Evolutionary conservation across 2,329 filamentous ascomycete genomes (phyloP), one percentile per base, ranked within the genome.

Genomic region (Kalaharituber pfeilii): DNA sequence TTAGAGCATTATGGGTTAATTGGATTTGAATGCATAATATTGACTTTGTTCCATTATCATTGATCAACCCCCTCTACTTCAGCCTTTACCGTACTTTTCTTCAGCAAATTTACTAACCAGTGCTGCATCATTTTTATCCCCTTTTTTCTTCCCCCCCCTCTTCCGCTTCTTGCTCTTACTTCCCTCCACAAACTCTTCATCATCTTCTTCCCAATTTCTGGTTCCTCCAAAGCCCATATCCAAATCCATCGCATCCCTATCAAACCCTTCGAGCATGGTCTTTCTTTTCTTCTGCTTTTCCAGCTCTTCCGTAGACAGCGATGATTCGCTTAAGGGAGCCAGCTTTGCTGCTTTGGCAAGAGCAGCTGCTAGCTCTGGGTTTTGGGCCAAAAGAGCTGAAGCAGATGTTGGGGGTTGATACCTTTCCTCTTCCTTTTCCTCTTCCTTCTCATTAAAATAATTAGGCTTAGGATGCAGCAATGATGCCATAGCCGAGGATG

Each of bases 211-310:
- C 64, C 86, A 82, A 30, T 63, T 60, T 26, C 89, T 77, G 65
- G 83, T 91, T 20, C 81, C 85, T 29, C 91, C 91, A 65, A 98
- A 96, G 57, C 88, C 89, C 73, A 96, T 78, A 65, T 98, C 91
- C 70, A 98, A 76, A 69, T 98, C 89, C 55, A 89, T 81, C 49
- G 87, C 79, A 66, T 96, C 89, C 49, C 88, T 78, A 61, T 84
- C 82, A 53, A 80, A 78, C 56, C 75, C 75, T 62, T 81, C 73
- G 5, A 95, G 72, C 72, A 95, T 83, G 60, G 78, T 82, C 67
- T 79, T 82, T 51, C 81, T 78, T 6, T 82, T 80, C 50, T 80
- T 80, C 58, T 82, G 77, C 57, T 80, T 77, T 1, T 78, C 78
- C 5, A 70, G 69, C 56, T 74, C 73, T 58, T 74, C 70, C 11